A percentile compares a stretch with the other conserved stretches of the same genome.
These are phyloP conservation scores for Erodium moschatum DNA, from an alignment of 441 rosid genomes.

Conservation along the genomic window DNA sequence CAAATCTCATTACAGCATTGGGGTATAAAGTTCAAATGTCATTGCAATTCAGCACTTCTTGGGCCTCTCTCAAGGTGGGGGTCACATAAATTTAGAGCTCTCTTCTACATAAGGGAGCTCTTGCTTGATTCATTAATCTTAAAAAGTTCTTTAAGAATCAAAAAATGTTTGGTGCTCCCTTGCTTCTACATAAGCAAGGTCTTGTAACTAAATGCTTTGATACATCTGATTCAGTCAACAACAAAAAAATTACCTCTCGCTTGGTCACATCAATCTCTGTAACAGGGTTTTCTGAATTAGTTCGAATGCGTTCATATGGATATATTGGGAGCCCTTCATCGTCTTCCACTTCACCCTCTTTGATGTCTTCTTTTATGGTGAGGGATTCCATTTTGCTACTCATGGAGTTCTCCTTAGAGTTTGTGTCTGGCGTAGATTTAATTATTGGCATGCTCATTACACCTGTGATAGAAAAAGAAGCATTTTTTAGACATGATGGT, in stretches of 20 bases:
- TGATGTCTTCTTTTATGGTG: conserved; percentile 50
- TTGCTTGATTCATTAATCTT: too few species aligned
- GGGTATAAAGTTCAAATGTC: not conserved
- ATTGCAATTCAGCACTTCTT: too few species aligned
- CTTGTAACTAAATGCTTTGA: too few species aligned
- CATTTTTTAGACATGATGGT: not conserved
- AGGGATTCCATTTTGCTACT: too few species aligned
- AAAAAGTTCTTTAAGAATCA: too few species aligned
- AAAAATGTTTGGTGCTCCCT: too few species aligned
- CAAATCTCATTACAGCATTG: conserved; percentile 20
- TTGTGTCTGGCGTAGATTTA: conserved; percentile 38
- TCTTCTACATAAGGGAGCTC: too few species aligned
- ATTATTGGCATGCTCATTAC: conserved; percentile 44
- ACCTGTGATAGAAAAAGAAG: not conserved
- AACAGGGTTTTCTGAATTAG: conserved; percentile 52
- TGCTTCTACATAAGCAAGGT: too few species aligned
- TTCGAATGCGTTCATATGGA: conserved; percentile 71
- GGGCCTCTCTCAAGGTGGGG: too few species aligned
- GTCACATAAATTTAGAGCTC: too few species aligned
- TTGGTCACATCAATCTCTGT: conserved; percentile 78
- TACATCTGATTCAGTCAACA: too few species aligned
- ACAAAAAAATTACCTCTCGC: conserved; percentile 57
- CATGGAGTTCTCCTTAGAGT: conserved; percentile 47
- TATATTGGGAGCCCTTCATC: conserved; percentile 68
- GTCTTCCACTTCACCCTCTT: conserved; percentile 81